Conservation (phyloP, 2,329 filamentous ascomycete species). For the Aspergillus viridinutans region DNA sequence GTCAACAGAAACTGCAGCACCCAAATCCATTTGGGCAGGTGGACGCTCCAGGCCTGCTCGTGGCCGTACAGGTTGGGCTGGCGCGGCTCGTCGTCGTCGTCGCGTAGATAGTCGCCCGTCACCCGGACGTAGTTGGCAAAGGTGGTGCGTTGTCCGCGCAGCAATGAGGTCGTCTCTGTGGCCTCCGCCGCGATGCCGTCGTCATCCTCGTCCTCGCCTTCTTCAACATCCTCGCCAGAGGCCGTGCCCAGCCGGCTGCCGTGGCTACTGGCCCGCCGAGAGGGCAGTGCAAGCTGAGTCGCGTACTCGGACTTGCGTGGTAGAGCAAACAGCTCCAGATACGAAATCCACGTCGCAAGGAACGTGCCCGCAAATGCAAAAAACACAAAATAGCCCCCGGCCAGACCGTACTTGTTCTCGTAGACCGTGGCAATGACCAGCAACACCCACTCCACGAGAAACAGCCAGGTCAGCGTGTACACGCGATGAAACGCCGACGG, state of each 20-base stretch:
- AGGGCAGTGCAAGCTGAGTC: slow-evolving; percentile 48
- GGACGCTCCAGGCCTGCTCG: slow-evolving; percentile 82
- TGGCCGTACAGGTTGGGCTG: slow-evolving; percentile 53
- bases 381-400: slow-evolving; percentile 73
- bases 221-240: slow-evolving; percentile 36
- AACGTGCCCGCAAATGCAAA: slow-evolving; percentile 76
- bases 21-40: slow-evolving; percentile 81
- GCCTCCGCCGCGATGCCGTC: slow-evolving; percentile 39
- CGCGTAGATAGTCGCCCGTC: slow-evolving; percentile 24
- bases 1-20: slow-evolving; percentile 77
- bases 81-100: slow-evolving; percentile 25
- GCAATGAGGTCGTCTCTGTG: slow-evolving; percentile 55
- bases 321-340: slow-evolving; percentile 76
- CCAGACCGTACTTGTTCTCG: slow-evolving; percentile 69
- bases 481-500: slow-evolving; percentile 82
- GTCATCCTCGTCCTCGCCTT: slow-evolving; percentile 30
- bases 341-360: slow-evolving; percentile 67
- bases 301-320: slow-evolving; percentile 68
- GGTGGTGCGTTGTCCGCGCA: slow-evolving; percentile 49
- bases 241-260: slow-evolving; percentile 42
- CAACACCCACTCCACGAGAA: slow-evolving; percentile 66
- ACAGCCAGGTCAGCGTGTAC: slow-evolving; percentile 82
- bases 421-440: slow-evolving; percentile 69
- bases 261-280: slow-evolving; percentile 32
- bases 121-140: slow-evolving; percentile 52